Percentiles rank a stretch among this genome's conserved stretches.
These are phyloP conservation scores for Thamnidium elegans DNA, from an alignment of 192 early-diverging fungal species.

Conservation along the genomic window DNA sequence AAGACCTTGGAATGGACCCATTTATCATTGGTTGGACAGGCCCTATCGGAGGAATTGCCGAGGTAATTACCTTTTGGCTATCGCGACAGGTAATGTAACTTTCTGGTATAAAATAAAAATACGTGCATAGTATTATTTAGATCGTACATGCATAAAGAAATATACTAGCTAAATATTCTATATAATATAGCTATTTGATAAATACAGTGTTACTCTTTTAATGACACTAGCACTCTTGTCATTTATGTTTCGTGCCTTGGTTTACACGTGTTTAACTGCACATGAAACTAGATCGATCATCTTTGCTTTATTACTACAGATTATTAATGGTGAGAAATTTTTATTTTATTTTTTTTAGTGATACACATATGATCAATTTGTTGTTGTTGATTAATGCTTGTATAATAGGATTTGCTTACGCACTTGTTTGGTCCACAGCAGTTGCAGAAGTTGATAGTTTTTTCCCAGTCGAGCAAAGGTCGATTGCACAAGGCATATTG, in stretches of 20 bases:
- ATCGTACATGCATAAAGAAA: not conserved
- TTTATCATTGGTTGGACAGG: conserved; percentile 38
- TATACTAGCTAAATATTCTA: not conserved
- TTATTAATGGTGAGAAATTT: conserved; percentile 24
- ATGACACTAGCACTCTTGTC: conserved; percentile 21
- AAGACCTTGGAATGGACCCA: conserved; percentile 27
- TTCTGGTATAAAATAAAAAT: not conserved
- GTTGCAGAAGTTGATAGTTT: conserved; percentile 30
- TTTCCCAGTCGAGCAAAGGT: conserved; percentile 32
- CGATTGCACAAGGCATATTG: conserved; percentile 33
- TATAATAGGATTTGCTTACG: conserved; percentile 22
- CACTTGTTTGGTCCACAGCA: conserved; percentile 31
- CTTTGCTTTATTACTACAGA: conserved; percentile 25
- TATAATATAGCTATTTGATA: conserved; percentile 8
- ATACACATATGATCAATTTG: conserved; percentile 9
- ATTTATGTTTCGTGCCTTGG: conserved; percentile 11
- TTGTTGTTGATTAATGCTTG: not conserved
- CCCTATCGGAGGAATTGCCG: conserved; percentile 34
- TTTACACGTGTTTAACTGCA: conserved; percentile 4
- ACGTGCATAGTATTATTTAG: too few relatives aligned
- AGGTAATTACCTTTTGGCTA: conserved; percentile 38
- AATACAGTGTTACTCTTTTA: conserved; percentile 26
- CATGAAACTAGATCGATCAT: conserved; percentile 14
- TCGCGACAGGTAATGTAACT: conserved; percentile 32
- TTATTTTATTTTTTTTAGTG: conserved; percentile 3